phyloP scores from a whole-genome alignment of 352 stramenopile genomes.

The Phytophthora melonis region DNA sequence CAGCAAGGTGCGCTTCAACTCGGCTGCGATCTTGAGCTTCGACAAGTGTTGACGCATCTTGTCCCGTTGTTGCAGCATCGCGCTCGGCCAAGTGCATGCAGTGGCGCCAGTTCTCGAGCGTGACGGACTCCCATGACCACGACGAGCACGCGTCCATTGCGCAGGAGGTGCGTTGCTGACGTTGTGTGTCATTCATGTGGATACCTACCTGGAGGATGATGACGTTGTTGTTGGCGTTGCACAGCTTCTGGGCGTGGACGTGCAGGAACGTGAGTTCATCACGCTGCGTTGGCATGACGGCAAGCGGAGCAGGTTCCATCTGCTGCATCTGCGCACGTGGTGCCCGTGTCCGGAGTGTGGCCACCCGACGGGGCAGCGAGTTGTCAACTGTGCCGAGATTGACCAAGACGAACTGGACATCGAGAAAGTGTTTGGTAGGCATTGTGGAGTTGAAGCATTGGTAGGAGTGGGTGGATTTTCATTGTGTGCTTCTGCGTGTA shows the following conservation, averaged over 20 bases:
- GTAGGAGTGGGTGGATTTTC: background rate
- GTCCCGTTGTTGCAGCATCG: constrained; percentile 14
- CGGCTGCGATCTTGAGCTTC: background rate
- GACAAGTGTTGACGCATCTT: constrained; percentile 10
- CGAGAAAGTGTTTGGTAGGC: constrained; percentile 75
- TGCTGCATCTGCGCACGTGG: constrained; percentile 83
- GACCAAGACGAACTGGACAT: constrained; percentile 63
- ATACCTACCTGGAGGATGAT: background rate
- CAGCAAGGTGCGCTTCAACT: constrained; percentile 35
- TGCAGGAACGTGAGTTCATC: constrained; percentile 78
- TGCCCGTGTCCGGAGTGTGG: constrained; percentile 76
- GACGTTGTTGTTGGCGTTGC: background rate
- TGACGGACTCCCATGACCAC: constrained; percentile 14
- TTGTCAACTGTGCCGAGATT: constrained; percentile 82
- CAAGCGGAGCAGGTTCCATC: constrained; percentile 72
- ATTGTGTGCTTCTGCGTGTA: constrained; percentile 26
- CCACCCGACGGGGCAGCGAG: constrained; percentile 80
- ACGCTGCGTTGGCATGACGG: constrained; percentile 83
- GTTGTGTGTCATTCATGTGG: background rate
- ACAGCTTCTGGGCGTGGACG: constrained; percentile 75
- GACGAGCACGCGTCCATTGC: constrained; percentile 33
- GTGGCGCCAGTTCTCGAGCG: constrained; percentile 25
- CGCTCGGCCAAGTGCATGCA: constrained; percentile 11
- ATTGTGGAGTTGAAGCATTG: background rate
- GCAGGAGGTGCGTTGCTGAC: constrained; percentile 28